A percentile compares a stretch with the other conserved stretches of the same genome.
Conservation (phyloP, 2,329 filamentous ascomycete species). For the Aspergillus candidus region DNA sequence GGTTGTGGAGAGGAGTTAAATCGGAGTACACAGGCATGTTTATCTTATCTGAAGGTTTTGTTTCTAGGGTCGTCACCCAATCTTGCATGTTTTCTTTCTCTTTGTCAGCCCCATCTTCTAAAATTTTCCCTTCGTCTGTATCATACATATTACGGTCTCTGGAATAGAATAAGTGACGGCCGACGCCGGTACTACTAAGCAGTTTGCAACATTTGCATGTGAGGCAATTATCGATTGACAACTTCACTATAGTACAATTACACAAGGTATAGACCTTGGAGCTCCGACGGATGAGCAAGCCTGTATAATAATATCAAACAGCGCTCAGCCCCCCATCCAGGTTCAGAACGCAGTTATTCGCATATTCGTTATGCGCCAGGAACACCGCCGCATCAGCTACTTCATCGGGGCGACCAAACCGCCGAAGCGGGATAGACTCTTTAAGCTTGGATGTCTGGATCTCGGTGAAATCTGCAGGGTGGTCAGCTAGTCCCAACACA, state of each 20-base stretch:
- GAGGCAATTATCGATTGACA: constrained; percentile 4
- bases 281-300: too few relatives aligned
- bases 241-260: constrained; percentile 11
- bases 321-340: constrained; percentile 79
- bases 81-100: too few relatives aligned
- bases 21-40: neutral
- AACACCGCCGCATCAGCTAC: constrained; percentile 79
- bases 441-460: constrained; percentile 25
- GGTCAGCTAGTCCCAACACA: neutral
- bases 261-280: too few relatives aligned
- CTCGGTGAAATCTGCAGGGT: constrained; percentile 37
- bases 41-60: too few relatives aligned
- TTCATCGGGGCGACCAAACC: constrained; percentile 64
- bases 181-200: too few relatives aligned
- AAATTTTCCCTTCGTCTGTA: constrained; percentile 4
- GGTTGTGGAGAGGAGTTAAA: neutral
- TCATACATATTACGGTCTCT: constrained; percentile 5
- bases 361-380: constrained; percentile 69
- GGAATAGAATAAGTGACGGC: neutral
- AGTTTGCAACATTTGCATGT: too few relatives aligned
- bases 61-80: too few relatives aligned
- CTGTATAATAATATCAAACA: constrained; percentile 32
- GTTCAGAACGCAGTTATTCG: constrained; percentile 81
- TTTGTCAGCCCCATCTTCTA: neutral
- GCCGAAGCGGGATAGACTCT: constrained; percentile 55